These are phyloP conservation scores for Malus hybrid DNA, from an alignment of 331 rosid genomes.

Conservation along the genomic window DNA sequence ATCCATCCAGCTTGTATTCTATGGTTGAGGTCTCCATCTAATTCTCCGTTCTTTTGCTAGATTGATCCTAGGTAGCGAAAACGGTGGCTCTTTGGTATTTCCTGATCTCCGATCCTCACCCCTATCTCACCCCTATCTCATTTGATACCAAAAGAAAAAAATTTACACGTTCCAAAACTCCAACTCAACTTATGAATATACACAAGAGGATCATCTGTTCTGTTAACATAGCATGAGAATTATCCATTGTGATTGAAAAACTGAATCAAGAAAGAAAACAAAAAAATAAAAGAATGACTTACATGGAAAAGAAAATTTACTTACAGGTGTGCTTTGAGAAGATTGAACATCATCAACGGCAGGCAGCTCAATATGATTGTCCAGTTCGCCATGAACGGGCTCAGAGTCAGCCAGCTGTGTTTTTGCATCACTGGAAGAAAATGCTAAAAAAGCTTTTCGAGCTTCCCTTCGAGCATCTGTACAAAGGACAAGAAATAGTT, in stretches of 20 bases:
- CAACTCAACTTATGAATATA: not conserved
- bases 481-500: slow-evolving; percentile 2
- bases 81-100: too few relatives aligned
- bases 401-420: slow-evolving; percentile 33
- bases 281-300: not conserved
- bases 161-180: not conserved
- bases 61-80: too few relatives aligned
- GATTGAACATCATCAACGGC: slow-evolving; percentile 41
- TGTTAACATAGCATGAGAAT: too few relatives aligned
- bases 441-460: slow-evolving; percentile 83
- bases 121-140: too few relatives aligned
- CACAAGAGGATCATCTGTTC: too few relatives aligned
- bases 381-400: slow-evolving; percentile 27
- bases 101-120: too few relatives aligned
- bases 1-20: too few relatives aligned
- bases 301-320: slow-evolving; percentile 15
- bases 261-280: not conserved
- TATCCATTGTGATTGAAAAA: not conserved
- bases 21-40: too few relatives aligned
- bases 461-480: slow-evolving; percentile 90
- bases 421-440: slow-evolving; percentile 55
- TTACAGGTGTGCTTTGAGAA: slow-evolving; percentile 71
- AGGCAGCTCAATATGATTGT: slow-evolving; percentile 34
- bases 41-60: too few relatives aligned
- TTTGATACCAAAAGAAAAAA: too few relatives aligned